These are phyloP conservation scores for Debaryomyces sp. DNA, from an alignment of 1,139 yeast species.

Conservation along the genomic window DNA sequence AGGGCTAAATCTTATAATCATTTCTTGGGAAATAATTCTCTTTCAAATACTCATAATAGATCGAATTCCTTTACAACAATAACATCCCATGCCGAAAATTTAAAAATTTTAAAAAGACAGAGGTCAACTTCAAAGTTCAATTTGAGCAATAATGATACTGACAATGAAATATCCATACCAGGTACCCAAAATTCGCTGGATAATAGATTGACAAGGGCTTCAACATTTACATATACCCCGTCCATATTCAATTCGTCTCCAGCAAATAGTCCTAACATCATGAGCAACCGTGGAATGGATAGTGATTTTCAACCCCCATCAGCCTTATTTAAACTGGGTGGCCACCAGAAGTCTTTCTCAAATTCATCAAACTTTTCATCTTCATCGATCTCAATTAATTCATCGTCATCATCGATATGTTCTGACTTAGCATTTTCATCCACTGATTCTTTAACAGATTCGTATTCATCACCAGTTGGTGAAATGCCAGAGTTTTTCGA, in stretches of 20 bases:
- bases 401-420: slow-evolving; percentile 29
- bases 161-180: background rate
- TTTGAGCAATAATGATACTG: slow-evolving; percentile 1
- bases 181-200: slow-evolving; percentile 9
- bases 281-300: slow-evolving; percentile 12
- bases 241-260: slow-evolving; percentile 20
- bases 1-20: slow-evolving; percentile 39
- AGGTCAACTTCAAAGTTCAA: slow-evolving; percentile 23
- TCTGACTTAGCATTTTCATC: slow-evolving; percentile 31
- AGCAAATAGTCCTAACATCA: background rate
- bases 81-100: slow-evolving; percentile 31
- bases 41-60: slow-evolving; percentile 23
- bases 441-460: slow-evolving; percentile 31
- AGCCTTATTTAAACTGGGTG: slow-evolving; percentile 27
- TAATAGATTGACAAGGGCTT: slow-evolving; percentile 20
- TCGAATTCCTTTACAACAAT: slow-evolving; percentile 37
- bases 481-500: slow-evolving; percentile 24
- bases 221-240: slow-evolving; percentile 27
- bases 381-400: slow-evolving; percentile 27
- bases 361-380: slow-evolving; percentile 19
- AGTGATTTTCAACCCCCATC: slow-evolving; percentile 38
- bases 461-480: slow-evolving; percentile 26
- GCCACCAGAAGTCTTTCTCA: slow-evolving; percentile 26
- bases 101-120: slow-evolving; percentile 42
- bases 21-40: slow-evolving; percentile 15